phyloP scores from a whole-genome alignment of 2,329 filamentous ascomycete species.

The Macrophomina pseudophaseolina region DNA sequence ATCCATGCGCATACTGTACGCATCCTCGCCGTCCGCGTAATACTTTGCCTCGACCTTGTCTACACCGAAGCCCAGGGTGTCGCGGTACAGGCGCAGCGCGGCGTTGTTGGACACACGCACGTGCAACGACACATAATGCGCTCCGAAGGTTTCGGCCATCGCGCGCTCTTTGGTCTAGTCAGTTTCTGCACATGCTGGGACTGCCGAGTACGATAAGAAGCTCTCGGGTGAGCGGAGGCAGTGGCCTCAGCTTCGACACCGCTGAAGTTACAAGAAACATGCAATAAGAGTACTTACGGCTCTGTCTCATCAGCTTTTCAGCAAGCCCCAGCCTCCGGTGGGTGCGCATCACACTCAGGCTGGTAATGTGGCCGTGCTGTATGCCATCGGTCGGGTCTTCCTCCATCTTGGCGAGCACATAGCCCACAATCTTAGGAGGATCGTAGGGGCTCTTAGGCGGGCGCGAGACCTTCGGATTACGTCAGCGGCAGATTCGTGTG shows the following conservation, averaged over 20 bases:
- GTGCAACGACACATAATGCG: slow-evolving; percentile 92
- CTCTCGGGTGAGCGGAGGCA: no score
- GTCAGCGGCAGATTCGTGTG: slow-evolving; percentile 3
- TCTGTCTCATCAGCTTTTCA: slow-evolving; percentile 97
- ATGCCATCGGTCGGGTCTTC: slow-evolving; percentile 92
- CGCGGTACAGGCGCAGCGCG: slow-evolving; percentile 88
- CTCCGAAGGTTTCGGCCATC: slow-evolving; percentile 94
- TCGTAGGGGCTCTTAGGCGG: slow-evolving; percentile 78
- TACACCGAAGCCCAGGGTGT: slow-evolving; percentile 86
- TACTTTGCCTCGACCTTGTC: slow-evolving; percentile 88
- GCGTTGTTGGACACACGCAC: slow-evolving; percentile 93
- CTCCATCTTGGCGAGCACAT: slow-evolving; percentile 99
- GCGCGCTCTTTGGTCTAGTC: slow-evolving; percentile 69
- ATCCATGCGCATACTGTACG: slow-evolving; percentile 91
- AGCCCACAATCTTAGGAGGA: slow-evolving; percentile 96
- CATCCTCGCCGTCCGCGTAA: slow-evolving; percentile 97
- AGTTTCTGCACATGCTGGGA: not conserved
- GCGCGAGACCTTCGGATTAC: slow-evolving; percentile 64
- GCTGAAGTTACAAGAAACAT: not conserved
- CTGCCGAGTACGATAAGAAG: not conserved
- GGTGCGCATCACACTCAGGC: slow-evolving; percentile 93
- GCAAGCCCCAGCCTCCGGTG: slow-evolving; percentile 89
- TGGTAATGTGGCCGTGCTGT: slow-evolving; percentile 95
- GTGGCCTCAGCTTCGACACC: no score
- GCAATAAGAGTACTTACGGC: slow-evolving; percentile 65